Conservation (phyloP, 768 basidiomycete species). For the Mycena pura region DNA sequence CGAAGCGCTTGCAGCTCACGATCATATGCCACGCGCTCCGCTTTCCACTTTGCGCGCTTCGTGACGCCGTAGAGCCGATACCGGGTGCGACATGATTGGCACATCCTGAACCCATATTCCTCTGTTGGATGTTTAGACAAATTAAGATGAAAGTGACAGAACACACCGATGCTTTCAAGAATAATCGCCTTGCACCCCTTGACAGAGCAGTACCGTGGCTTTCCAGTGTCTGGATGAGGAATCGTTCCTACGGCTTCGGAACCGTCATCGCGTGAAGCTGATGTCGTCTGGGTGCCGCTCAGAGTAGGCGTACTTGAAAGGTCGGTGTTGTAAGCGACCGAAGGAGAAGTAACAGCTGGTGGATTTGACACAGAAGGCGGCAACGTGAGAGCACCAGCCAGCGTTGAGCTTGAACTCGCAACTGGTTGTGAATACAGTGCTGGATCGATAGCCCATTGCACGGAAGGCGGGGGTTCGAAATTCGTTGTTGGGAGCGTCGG, state of each 20-base stretch:
- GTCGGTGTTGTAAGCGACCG: neutral
- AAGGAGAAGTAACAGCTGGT: neutral
- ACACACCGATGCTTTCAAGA: constrained; percentile 38
- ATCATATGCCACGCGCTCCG: constrained; percentile 50
- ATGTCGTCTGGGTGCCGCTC: neutral
- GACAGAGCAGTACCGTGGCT: constrained; percentile 54
- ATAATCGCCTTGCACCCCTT: constrained; percentile 60
- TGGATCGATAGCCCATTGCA: constrained; percentile 17
- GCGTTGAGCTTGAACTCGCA: constrained; percentile 46
- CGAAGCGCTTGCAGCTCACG: constrained; percentile 45
- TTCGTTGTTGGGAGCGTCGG: constrained; percentile 3
- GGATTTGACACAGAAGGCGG: constrained; percentile 7
- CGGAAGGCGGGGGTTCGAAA: constrained; percentile 3
- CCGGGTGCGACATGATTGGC: constrained; percentile 51
- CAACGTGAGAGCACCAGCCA: constrained; percentile 55
- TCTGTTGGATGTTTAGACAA: constrained; percentile 21
- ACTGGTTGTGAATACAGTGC: constrained; percentile 40
- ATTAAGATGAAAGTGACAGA: constrained; percentile 29
- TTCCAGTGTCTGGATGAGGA: neutral
- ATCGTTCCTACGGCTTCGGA: neutral
- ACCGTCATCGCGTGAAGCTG: neutral
- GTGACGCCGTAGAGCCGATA: constrained; percentile 61
- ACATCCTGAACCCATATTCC: constrained; percentile 50
- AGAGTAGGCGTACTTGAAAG: neutral
- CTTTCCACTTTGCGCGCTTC: constrained; percentile 61